These are phyloP conservation scores for Alnus glutinosa DNA, from an alignment of 306 rosid species.

Conservation along the genomic window DNA sequence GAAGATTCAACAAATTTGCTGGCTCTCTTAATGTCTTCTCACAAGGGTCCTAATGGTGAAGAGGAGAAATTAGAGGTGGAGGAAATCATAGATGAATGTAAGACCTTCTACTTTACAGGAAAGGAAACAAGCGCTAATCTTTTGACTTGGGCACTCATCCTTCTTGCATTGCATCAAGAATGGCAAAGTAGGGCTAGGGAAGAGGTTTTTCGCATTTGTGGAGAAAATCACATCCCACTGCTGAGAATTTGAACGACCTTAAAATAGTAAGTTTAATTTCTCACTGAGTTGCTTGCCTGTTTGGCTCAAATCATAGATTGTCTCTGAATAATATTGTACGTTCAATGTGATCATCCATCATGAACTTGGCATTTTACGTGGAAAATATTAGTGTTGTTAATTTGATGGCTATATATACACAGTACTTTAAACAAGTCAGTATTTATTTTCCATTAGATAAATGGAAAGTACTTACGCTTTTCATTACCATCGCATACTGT, in stretches of 20 bases:
- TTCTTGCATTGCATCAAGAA: conserved; percentile 43
- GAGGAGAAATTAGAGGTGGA: conserved; percentile 32
- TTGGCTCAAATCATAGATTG: too few species aligned
- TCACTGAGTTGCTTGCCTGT: too few species aligned
- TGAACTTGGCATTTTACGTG: too few species aligned
- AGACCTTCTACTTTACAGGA: conserved; percentile 44
- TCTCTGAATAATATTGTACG: too few species aligned
- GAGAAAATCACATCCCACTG: too few species aligned
- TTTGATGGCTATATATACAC: too few species aligned
- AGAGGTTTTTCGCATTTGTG: conserved; percentile 29
- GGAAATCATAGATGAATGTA: conserved; percentile 43
- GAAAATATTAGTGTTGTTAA: too few species aligned
- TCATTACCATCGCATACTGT: too few species aligned
- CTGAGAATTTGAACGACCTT: conserved; percentile 36
- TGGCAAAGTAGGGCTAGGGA: conserved; percentile 61
- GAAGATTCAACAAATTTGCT: conserved; percentile 31
- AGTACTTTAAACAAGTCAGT: too few species aligned
- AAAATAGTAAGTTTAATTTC: conserved; percentile 38
- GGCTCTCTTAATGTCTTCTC: conserved; percentile 26
- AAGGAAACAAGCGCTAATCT: conserved; percentile 39
- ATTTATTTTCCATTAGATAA: too few species aligned
- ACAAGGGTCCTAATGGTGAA: conserved; percentile 32
- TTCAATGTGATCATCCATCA: too few species aligned
- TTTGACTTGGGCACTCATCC: conserved; percentile 31
- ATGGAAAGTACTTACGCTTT: too few species aligned